A percentile compares a stretch with the other conserved stretches of the same genome.
Evolutionary conservation across 495 filamentous ascomycete genomes (phyloP).

Genomic region (Elasticomyces elasticus): DNA sequence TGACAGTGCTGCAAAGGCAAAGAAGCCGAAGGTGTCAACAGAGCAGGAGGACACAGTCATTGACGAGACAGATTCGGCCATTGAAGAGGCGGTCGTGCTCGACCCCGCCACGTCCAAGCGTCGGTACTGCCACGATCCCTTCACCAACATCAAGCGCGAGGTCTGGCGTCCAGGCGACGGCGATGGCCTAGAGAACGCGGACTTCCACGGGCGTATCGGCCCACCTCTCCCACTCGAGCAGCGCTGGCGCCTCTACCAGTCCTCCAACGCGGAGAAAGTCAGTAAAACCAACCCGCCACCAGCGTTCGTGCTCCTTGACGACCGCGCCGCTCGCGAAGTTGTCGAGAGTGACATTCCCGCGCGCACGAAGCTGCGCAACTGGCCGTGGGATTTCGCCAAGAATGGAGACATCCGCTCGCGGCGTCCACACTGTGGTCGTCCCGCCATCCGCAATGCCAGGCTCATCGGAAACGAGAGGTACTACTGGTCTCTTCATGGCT

Average conservation of each 20-base stretch:
- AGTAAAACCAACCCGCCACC: constrained; percentile 25
- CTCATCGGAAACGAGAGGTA: constrained; percentile 1
- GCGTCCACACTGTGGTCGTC: constrained; percentile 25
- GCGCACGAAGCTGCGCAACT: constrained; percentile 11
- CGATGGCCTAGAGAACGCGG: constrained; percentile 13
- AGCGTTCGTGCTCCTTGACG: constrained; percentile 27
- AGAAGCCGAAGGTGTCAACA: background rate
- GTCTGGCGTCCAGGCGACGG: constrained; percentile 18
- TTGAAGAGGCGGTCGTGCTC: constrained; percentile 5
- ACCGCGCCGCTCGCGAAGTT: constrained; percentile 22
- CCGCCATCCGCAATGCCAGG: constrained; percentile 6
- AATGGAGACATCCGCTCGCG: constrained; percentile 18
- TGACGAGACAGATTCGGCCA: too few species aligned
- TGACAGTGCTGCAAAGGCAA: too few species aligned
- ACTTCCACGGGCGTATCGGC: constrained; percentile 9
- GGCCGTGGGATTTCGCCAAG: constrained; percentile 25
- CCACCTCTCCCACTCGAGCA: constrained; percentile 1
- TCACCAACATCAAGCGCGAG: constrained; percentile 3
- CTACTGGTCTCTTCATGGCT: background rate
- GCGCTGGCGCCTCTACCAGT: constrained; percentile 19
- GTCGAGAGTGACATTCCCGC: constrained; percentile 13
- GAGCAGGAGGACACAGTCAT: too few species aligned
- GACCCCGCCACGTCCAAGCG: constrained; percentile 6
- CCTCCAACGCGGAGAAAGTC: constrained; percentile 13
- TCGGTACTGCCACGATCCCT: constrained; percentile 7